Percentiles rank a stretch among this genome's conserved stretches.
Evolutionary conservation across 768 basidiomycete species (phyloP).

Genomic region (Multifurca ochricompacta): DNA sequence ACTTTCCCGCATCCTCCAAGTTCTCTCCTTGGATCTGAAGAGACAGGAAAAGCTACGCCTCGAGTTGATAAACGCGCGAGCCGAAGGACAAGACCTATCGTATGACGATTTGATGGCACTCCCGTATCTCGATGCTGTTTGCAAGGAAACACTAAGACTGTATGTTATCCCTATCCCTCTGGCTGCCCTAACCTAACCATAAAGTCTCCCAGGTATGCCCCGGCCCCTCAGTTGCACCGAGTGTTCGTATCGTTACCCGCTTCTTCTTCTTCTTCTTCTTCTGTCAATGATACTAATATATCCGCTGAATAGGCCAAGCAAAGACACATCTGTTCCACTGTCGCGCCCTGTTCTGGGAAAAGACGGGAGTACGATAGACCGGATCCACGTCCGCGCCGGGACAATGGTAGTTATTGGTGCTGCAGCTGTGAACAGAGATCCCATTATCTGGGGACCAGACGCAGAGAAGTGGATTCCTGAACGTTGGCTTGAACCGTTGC

Average conservation of each 20-base stretch:
- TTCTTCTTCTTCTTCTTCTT: no score
- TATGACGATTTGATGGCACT: slow-evolving; percentile 30
- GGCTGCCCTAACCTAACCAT: neutral
- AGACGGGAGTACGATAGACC: slow-evolving; percentile 5
- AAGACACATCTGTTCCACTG: slow-evolving; percentile 6
- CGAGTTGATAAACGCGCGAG: slow-evolving; percentile 16
- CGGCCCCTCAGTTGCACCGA: slow-evolving; percentile 17
- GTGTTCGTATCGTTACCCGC: slow-evolving; percentile 8
- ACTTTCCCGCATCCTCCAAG: slow-evolving; percentile 20
- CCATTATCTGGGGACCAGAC: slow-evolving; percentile 18
- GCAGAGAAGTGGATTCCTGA: slow-evolving; percentile 21
- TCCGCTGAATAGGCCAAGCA: slow-evolving; percentile 1
- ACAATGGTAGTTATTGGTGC: slow-evolving; percentile 15
- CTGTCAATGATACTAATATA: neutral
- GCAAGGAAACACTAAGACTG: slow-evolving; percentile 29
- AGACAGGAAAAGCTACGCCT: slow-evolving; percentile 16
- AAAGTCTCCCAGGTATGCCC: slow-evolving; percentile 5
- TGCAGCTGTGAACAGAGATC: slow-evolving; percentile 16
- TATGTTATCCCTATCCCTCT: slow-evolving; percentile 11
- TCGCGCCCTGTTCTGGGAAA: slow-evolving; percentile 2
- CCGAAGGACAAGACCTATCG: slow-evolving; percentile 18
- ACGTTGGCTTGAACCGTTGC: slow-evolving; percentile 22
- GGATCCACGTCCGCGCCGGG: slow-evolving; percentile 2
- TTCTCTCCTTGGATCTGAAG: slow-evolving; percentile 18
- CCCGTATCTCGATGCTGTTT: slow-evolving; percentile 33